Evolutionary conservation across 169 alveolate genomes (phyloP).

Genomic region (Plasmodium berghei): DNA sequence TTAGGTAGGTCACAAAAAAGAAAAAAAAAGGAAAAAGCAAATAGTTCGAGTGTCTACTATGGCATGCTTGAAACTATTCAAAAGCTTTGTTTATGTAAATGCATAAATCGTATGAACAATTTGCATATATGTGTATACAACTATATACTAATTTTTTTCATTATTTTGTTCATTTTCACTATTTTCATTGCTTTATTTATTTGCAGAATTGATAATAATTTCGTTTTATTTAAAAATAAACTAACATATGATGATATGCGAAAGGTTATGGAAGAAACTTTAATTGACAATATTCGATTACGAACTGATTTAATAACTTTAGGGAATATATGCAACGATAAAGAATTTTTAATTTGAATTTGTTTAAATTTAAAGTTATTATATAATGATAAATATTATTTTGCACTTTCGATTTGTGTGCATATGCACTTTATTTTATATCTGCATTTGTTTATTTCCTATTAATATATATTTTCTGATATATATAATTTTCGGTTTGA

Average conservation of each 20-base stretch:
- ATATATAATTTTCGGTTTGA: not conserved
- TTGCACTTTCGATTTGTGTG: not conserved
- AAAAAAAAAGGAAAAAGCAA: no score
- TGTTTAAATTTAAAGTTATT: not conserved
- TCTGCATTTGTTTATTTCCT: not conserved
- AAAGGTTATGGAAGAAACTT: slow-evolving; percentile 55
- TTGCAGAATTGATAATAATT: slow-evolving; percentile 15
- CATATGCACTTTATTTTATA: not conserved
- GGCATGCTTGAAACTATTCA: no score
- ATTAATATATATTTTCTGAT: not conserved
- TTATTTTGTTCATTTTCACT: not conserved
- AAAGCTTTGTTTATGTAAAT: no score
- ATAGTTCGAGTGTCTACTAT: no score
- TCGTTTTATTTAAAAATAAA: slow-evolving; percentile 5
- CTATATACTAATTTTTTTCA: not conserved
- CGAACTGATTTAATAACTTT: slow-evolving; percentile 29
- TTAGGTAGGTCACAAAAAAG: not conserved
- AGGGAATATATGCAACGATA: slow-evolving; percentile 1
- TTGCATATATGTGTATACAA: not conserved
- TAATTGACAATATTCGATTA: slow-evolving; percentile 43
- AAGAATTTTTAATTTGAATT: not conserved
- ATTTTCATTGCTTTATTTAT: not conserved
- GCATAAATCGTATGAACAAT: no score
- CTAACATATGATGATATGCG: slow-evolving; percentile 45
- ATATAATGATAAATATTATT: no score